Evolutionary conservation across 306 rosid genomes (phyloP), one percentile per base, ranked within the genome.

Genomic region (Gleditsia sinensis): DNA sequence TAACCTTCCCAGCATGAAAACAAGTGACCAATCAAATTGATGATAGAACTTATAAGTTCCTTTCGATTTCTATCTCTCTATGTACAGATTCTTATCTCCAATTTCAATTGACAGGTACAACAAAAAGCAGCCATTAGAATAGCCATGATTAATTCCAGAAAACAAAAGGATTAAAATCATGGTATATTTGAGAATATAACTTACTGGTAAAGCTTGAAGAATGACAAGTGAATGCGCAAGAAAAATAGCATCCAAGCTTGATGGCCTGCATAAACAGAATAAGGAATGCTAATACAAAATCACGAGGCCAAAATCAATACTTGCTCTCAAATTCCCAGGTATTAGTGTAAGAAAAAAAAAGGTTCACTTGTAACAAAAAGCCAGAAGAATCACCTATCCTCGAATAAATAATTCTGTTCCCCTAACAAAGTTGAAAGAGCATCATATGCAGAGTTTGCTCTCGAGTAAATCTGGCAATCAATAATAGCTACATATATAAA

Each of bases 191-290:
- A 40, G 39, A 75, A 57, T 69, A 55, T 79, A 81, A 84, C 98
- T 92, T 86, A 95, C 99, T 17, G 98, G 97, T 75, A 95, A 84
- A 61, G 92, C 96, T 57, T 90, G 88, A 85, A 92, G 91, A 79
- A 68, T 76, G 67, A 90, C 75, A 17, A 92, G 86, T 71, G 86
- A 88, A 79, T 92, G 99, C 0, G 97, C 95, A 57, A 90, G 84
- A 85, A 92, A 90, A 67, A 90, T 74, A 19, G 99, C 98, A 83
- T 95, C 99, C 81, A 95, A 75, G 72, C 99, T 95, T 50, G 99
- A 90, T 49, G 98, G 92, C 81, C 99, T 95, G 81, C 83, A 70
- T 21, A 43, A 78, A 73, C 49, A 78, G 20, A 75, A 76, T 40
- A 83, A 45, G 64, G 42, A 69, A 67, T 25, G 64, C 39, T 60